A percentile compares a stretch with the other conserved stretches of the same genome.
phyloP scores from a whole-genome alignment of 2,329 filamentous ascomycete genomes.

The Fusarium coicis region DNA sequence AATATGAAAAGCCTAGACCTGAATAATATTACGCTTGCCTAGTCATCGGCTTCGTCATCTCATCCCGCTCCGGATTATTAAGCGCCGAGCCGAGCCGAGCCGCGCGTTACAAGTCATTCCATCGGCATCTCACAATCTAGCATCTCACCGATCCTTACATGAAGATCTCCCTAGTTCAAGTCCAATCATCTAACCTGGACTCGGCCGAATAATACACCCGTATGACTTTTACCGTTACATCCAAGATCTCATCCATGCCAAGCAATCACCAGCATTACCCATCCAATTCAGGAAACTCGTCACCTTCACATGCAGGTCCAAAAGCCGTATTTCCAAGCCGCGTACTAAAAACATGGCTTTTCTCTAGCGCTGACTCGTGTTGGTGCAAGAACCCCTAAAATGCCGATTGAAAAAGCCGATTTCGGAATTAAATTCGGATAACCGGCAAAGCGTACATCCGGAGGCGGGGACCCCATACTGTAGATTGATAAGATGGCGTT shows the following conservation, averaged over 20 bases:
- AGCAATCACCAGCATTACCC: rapidly evolving
- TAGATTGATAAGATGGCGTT: slow-evolving; percentile 31
- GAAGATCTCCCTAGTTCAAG: too few species aligned
- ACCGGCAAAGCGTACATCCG: slow-evolving; percentile 24
- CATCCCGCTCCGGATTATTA: neutral
- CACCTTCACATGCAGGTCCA: neutral
- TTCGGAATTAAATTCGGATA: slow-evolving; percentile 24
- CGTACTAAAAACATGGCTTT: neutral
- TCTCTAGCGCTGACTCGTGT: neutral
- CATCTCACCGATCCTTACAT: neutral
- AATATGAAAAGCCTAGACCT: too few species aligned
- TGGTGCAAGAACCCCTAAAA: neutral
- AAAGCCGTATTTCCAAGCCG: neutral
- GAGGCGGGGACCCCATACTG: neutral
- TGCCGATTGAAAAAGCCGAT: slow-evolving; percentile 16
- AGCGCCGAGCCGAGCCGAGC: slow-evolving; percentile 1
- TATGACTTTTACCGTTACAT: neutral
- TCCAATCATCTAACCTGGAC: too few species aligned
- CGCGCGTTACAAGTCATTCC: neutral
- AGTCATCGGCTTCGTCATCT: neutral
- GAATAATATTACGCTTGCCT: neutral
- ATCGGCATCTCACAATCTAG: neutral
- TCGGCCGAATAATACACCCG: neutral
- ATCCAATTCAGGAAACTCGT: neutral
- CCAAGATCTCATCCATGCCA: neutral